Evolutionary conservation across 2,329 filamentous ascomycete genomes (phyloP).

Genomic region (Leptographium flavum): DNA sequence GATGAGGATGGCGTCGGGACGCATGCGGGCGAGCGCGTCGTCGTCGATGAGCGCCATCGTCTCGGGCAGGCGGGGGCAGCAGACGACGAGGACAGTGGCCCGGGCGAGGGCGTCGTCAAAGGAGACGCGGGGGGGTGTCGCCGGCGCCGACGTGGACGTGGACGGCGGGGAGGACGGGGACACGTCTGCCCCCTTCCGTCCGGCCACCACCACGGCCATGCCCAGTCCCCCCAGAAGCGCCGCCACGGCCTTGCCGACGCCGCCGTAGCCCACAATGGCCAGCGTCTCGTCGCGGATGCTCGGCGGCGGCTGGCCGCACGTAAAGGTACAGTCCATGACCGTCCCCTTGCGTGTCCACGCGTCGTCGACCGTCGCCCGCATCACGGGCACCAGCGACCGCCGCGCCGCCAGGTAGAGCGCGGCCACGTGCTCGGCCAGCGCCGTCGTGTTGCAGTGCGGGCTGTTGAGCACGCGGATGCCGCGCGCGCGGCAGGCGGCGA

Average conservation of each 20-base stretch:
- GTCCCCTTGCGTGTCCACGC: constrained; percentile 11
- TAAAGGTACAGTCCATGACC: constrained; percentile 10
- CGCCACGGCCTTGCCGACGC: constrained; percentile 19
- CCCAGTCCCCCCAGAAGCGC: constrained; percentile 16
- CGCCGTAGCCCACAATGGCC: constrained; percentile 21
- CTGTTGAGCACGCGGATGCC: constrained; percentile 19
- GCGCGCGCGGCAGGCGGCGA: constrained; percentile 11
- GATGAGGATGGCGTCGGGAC: constrained; percentile 16
- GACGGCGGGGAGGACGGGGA: not conserved
- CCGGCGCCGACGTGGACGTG: not conserved
- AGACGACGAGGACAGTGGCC: constrained; percentile 18
- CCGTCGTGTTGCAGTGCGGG: constrained; percentile 15
- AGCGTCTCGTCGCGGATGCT: constrained; percentile 12
- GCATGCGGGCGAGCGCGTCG: constrained; percentile 11
- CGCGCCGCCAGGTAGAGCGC: constrained; percentile 16
- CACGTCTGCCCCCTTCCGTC: not conserved
- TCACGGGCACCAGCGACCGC: constrained; percentile 20
- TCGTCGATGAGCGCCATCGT: constrained; percentile 15
- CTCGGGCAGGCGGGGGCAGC: constrained; percentile 17
- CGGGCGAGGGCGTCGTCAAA: constrained; percentile 13
- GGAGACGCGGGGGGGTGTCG: constrained; percentile 5
- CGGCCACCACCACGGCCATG: constrained; percentile 17
- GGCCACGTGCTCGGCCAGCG: constrained; percentile 16
- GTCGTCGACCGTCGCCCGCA: constrained; percentile 14
- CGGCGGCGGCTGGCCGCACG: constrained; percentile 9